Conservation (phyloP, 2,329 filamentous ascomycete genomes). For the Aspergillus pseudonomiae region DNA sequence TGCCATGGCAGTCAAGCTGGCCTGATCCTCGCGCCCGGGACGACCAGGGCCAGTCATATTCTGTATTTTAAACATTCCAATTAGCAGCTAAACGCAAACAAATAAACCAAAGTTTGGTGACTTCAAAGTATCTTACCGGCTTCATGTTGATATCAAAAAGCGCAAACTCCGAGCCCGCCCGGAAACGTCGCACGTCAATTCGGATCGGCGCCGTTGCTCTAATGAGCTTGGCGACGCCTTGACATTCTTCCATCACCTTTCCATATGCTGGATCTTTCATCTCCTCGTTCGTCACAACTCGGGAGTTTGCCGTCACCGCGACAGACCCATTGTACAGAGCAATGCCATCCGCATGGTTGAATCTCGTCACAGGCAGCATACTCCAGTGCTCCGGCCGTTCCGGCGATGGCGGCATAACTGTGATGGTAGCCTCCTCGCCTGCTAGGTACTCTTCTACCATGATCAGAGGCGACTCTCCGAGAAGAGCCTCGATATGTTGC, state of each 20-base stretch:
- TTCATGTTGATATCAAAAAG: slow-evolving; percentile 59
- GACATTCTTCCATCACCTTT: slow-evolving; percentile 42
- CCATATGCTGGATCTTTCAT: slow-evolving; percentile 38
- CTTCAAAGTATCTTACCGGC: slow-evolving; percentile 39
- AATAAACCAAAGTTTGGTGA: background rate
- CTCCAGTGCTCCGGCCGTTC: slow-evolving; percentile 43
- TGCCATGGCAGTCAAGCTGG: slow-evolving; percentile 50
- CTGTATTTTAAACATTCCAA: slow-evolving; percentile 20
- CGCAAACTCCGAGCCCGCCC: slow-evolving; percentile 42
- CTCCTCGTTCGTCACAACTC: slow-evolving; percentile 38
- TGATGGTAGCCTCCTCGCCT: slow-evolving; percentile 56
- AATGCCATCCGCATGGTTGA: slow-evolving; percentile 52
- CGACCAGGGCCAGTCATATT: slow-evolving; percentile 54
- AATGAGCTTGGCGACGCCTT: slow-evolving; percentile 43
- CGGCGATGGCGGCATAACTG: slow-evolving; percentile 53
- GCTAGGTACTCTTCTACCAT: slow-evolving; percentile 54
- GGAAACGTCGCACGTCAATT: slow-evolving; percentile 51
- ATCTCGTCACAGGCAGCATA: slow-evolving; percentile 50
- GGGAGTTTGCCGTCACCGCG: slow-evolving; percentile 53
- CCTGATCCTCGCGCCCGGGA: slow-evolving; percentile 52
- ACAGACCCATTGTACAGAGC: slow-evolving; percentile 55
- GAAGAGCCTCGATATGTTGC: slow-evolving; percentile 38
- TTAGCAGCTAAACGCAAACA: background rate
- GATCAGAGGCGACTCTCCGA: slow-evolving; percentile 41
- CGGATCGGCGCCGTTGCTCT: slow-evolving; percentile 49